Base-by-base conservation (phyloP, 2,329 filamentous ascomycete species). In the Fusarium graminum region DNA sequence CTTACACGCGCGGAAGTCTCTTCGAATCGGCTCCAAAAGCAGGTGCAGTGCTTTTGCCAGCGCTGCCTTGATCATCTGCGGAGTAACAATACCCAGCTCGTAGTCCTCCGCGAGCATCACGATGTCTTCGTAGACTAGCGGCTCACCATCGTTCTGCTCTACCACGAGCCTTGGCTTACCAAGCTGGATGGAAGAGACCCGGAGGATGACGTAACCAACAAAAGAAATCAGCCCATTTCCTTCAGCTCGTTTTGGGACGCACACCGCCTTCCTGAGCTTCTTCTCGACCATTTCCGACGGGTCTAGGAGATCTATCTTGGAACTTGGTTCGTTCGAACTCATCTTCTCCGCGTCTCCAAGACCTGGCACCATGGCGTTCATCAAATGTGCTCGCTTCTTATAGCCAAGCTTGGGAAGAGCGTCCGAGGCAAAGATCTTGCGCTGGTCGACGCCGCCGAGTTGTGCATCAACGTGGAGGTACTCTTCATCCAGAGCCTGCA, bases 271-370 rank as follows among this genome's bases (percentile, higher is more conserved):
- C 2, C 36, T 47, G 0, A 60, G 8, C 34, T 60, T 54, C 22
- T 61, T 54, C 4, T 14, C 8, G 1, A 61, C 47, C 10, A 46
- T 26, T 0, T 42, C 11, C 0, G 36, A 2, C 0, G 30, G 16
- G 1, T 54, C 26, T 0, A 61, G 17, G 0, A 60, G 2, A 0
- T 39, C 51, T 0, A 61, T 54, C 30, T 54, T 61, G 3, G 55
- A 60, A 11, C 4, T 46, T 1, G 30, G 55, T 0, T 54, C 36
- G 14, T 46, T 61, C 2, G 47, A 61, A 17, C 46, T 60, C 36
- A 61, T 60, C 19, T 61, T 60, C n/a, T 54, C 19, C 1, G 41
- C 19, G 3, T 43, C 29, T 2, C 46, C 47, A 1, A 61, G 41
- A 10, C 55, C 55, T 0, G 46, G 55, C 0, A 54, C 30, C 4